phyloP scores from a whole-genome alignment of 345 rosid species.

The Cardiospermum halicacabum region DNA sequence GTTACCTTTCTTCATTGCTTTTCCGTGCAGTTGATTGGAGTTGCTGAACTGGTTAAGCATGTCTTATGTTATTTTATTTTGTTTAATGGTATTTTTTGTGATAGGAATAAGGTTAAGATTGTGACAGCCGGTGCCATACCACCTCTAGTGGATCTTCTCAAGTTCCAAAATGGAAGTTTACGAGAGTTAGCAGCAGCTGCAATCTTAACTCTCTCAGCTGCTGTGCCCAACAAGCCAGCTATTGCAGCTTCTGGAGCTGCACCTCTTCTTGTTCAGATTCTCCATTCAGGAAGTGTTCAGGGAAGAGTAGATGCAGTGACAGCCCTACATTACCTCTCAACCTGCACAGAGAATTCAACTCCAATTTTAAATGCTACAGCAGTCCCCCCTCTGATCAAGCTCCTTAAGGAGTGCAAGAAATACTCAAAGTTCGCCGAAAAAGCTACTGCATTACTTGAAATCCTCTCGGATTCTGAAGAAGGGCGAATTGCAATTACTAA shows the following conservation, averaged over 20 bases:
- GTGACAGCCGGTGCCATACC: constrained; percentile 67
- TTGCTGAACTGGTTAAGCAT: neutral
- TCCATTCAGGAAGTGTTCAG: constrained; percentile 64
- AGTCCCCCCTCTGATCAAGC: constrained; percentile 56
- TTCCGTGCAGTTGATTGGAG: neutral
- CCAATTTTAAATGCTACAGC: constrained; percentile 51
- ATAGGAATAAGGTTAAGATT: constrained; percentile 71
- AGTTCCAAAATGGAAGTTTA: constrained; percentile 40
- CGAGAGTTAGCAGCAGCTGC: constrained; percentile 75
- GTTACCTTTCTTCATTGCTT: neutral
- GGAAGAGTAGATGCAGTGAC: constrained; percentile 81
- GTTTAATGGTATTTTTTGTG: neutral
- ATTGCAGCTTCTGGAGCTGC: constrained; percentile 62
- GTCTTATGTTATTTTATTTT: neutral
- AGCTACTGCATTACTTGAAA: constrained; percentile 56
- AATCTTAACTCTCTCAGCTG: constrained; percentile 68
- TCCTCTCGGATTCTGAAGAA: constrained; percentile 59
- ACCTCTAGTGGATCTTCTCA: constrained; percentile 64
- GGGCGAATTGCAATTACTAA: constrained; percentile 51
- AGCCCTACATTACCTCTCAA: constrained; percentile 60
- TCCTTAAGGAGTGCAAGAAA: constrained; percentile 71
- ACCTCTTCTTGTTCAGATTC: constrained; percentile 63
- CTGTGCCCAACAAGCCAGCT: constrained; percentile 55
- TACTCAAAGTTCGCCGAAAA: constrained; percentile 75
- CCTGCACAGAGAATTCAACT: constrained; percentile 40